A percentile compares a stretch with the other conserved stretches of the same genome.
Conservation (phyloP, 2,329 filamentous ascomycete species). For the Didymosphaeria variabile region DNA sequence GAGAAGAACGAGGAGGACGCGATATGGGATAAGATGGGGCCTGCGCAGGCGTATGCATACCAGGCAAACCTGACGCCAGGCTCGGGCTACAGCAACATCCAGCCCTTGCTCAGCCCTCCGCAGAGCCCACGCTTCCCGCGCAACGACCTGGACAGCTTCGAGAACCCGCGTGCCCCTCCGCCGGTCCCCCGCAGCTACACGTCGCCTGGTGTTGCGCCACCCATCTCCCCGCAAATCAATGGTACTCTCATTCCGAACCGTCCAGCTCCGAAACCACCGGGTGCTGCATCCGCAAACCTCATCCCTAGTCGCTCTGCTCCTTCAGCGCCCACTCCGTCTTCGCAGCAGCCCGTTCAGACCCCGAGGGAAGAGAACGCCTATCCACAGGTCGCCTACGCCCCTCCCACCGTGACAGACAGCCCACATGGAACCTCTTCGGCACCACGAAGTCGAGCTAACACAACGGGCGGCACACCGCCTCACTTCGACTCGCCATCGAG, state of each 20-base stretch:
- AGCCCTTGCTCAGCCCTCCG: constrained; percentile 76
- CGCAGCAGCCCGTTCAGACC: constrained; percentile 34
- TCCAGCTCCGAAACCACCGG: constrained; percentile 87
- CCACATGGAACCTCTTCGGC: constrained; percentile 46
- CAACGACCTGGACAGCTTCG: constrained; percentile 92
- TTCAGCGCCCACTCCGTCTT: constrained; percentile 60
- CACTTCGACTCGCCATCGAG: constrained; percentile 58
- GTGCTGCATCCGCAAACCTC: constrained; percentile 56
- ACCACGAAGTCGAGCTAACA: constrained; percentile 55
- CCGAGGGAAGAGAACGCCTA: constrained; percentile 52
- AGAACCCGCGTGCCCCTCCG: constrained; percentile 92
- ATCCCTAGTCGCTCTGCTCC: constrained; percentile 66
- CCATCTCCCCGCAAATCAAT: constrained; percentile 51
- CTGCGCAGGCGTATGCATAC: constrained; percentile 67
- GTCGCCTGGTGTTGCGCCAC: constrained; percentile 56
- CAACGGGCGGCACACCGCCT: constrained; percentile 49
- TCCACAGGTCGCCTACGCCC: constrained; percentile 54
- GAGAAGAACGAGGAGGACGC: constrained; percentile 83
- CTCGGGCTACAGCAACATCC: constrained; percentile 53
- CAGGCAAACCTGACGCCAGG: constrained; percentile 44
- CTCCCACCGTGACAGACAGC: constrained; percentile 51
- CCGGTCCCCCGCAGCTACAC: constrained; percentile 72
- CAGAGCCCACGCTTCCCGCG: constrained; percentile 87
- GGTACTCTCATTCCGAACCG: constrained; percentile 76
- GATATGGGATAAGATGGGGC: constrained; percentile 95